A percentile compares a stretch with the other conserved stretches of the same genome.
phyloP scores from a whole-genome alignment of 768 basidiomycete genomes.

The Daedaleopsis nitida region DNA sequence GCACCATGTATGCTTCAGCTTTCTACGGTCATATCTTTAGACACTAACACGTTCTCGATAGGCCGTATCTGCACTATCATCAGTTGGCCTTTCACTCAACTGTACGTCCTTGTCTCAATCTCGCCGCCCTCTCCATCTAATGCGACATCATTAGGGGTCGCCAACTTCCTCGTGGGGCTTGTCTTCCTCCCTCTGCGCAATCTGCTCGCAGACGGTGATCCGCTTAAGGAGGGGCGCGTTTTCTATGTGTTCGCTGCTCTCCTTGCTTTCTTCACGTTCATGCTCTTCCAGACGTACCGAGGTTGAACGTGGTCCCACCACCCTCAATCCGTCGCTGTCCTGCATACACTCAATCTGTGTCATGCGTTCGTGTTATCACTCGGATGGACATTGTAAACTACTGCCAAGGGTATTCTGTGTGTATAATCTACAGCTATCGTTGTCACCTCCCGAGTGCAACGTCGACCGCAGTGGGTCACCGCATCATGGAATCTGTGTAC shows the following conservation, averaged over 20 bases:
- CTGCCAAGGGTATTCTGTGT: background rate
- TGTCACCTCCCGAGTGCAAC: background rate
- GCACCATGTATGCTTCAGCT: constrained; percentile 53
- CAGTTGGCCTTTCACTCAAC: constrained; percentile 71
- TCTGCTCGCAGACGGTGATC: constrained; percentile 60
- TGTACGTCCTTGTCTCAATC: constrained; percentile 43
- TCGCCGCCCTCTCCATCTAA: background rate
- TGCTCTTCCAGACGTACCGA: constrained; percentile 33
- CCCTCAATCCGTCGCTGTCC: background rate
- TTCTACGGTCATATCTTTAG: background rate
- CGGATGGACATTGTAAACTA: background rate
- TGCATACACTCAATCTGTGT: background rate
- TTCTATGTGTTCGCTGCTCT: constrained; percentile 82
- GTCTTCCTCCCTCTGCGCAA: constrained; percentile 85
- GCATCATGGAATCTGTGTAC: too few species aligned
- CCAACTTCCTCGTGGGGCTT: constrained; percentile 84
- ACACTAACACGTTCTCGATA: background rate
- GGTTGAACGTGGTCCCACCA: constrained; percentile 11
- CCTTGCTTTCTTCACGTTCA: constrained; percentile 39
- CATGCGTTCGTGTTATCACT: background rate
- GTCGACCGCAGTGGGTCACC: too few species aligned
- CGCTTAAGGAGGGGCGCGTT: constrained; percentile 76
- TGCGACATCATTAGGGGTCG: constrained; percentile 56
- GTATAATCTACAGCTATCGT: background rate
- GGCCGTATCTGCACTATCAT: constrained; percentile 83